Evolutionary conservation across 2,329 filamentous ascomycete genomes (phyloP).

Genomic region (Aspergillus sp.): DNA sequence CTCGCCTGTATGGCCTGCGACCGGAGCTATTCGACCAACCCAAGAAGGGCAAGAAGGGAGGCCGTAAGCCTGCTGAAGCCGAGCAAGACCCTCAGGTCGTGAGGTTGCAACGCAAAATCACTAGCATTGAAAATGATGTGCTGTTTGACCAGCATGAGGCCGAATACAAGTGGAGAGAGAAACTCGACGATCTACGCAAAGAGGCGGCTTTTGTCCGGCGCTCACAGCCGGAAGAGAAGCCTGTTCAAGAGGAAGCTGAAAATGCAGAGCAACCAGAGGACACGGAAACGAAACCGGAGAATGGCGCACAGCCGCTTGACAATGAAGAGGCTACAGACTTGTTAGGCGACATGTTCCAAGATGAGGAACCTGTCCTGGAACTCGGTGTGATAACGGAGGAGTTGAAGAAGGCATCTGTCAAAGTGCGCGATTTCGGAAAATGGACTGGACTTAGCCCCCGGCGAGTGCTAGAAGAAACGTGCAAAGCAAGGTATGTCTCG

Average conservation of each 20-base stretch:
- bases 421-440: conserved; percentile 81
- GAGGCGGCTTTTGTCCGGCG: conserved; percentile 50
- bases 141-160: conserved; percentile 70
- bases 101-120: conserved; percentile 72
- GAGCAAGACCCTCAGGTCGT: conserved; percentile 53
- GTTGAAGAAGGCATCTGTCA: conserved; percentile 43
- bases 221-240: conserved; percentile 23
- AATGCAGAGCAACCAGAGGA: conserved; percentile 46
- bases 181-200: conserved; percentile 62
- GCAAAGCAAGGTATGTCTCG: conserved; percentile 66
- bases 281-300: conserved; percentile 22
- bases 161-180: conserved; percentile 65
- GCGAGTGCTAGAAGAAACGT: conserved; percentile 81
- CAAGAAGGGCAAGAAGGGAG: conserved; percentile 45
- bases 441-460: conserved; percentile 75
- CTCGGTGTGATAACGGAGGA: conserved; percentile 45
- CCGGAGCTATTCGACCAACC: conserved; percentile 52
- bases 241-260: conserved; percentile 53
- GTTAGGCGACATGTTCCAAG: conserved; percentile 61
- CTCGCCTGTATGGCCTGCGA: conserved; percentile 65
- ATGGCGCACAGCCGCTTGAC: conserved; percentile 31
- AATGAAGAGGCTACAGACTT: conserved; percentile 46
- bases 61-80: conserved; percentile 26
- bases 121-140: conserved; percentile 74
- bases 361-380: conserved; percentile 42